phyloP scores from a whole-genome alignment of 352 stramenopile genomes.

The Hyaloperonospora arabidopsidis region DNA sequence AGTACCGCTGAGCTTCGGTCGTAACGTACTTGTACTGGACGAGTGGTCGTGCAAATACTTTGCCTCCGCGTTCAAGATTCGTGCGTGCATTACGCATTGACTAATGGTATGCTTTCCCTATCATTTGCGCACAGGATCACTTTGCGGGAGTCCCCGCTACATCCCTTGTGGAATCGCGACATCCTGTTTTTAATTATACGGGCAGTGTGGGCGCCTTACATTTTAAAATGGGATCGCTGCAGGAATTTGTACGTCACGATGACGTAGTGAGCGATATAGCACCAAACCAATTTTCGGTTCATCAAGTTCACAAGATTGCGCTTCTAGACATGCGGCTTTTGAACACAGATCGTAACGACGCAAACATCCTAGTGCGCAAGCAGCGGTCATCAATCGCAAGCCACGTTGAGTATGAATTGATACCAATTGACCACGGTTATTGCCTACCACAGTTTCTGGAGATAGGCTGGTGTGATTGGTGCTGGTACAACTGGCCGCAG shows the following conservation, averaged over 20 bases:
- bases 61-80: not conserved
- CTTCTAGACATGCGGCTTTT: constrained; percentile 97
- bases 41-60: not conserved
- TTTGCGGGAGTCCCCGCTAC: constrained; percentile 82
- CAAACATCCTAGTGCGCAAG: constrained; percentile 94
- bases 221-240: constrained; percentile 94
- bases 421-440: constrained; percentile 99
- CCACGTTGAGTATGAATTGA: constrained; percentile 85
- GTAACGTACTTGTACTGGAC: too few relatives aligned
- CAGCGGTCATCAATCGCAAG: constrained; percentile 39
- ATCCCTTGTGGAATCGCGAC: constrained; percentile 61
- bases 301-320: constrained; percentile 98
- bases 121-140: constrained; percentile 40
- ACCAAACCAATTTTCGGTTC: constrained; percentile 79
- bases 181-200: constrained; percentile 74
- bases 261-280: constrained; percentile 92
- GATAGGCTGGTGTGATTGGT: constrained; percentile 98
- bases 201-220: constrained; percentile 35
- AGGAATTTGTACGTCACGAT: constrained; percentile 94
- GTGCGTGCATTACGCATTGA: not conserved
- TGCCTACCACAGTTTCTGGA: constrained; percentile 93
- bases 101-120: constrained; percentile 27
- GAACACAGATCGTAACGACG: constrained; percentile 96
- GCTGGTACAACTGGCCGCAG: constrained; percentile 97
- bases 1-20: constrained; percentile 4